phyloP scores from a whole-genome alignment of 2,329 filamentous ascomycete genomes.

The Tolypocladium paradoxum region DNA sequence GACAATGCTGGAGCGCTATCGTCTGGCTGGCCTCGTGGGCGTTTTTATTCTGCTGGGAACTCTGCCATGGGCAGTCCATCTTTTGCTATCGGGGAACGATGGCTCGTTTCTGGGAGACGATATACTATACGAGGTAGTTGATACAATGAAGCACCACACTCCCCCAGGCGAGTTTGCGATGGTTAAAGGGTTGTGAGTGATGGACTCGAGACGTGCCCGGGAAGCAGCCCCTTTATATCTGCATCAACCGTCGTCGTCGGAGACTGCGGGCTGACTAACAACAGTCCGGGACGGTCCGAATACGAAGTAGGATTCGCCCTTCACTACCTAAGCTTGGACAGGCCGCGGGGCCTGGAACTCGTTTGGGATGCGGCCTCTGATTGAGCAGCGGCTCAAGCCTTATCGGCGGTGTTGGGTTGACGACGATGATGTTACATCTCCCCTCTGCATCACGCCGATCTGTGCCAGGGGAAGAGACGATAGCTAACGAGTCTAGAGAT shows the following conservation, averaged over 20 bases:
- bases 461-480: neutral
- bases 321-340: too few relatives aligned
- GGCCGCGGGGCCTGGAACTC: neutral
- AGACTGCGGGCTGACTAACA: neutral
- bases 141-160: neutral
- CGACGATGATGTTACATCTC: neutral
- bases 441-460: neutral
- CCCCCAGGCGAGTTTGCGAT: neutral
- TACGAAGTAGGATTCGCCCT: neutral
- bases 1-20: conserved; percentile 47
- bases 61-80: conserved; percentile 2
- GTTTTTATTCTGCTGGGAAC: conserved; percentile 15
- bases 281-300: neutral
- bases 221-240: neutral
- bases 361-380: neutral
- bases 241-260: neutral
- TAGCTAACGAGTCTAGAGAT: too few relatives aligned
- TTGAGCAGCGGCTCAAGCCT: neutral
- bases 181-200: neutral
- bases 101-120: neutral
- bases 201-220: neutral
- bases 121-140: neutral
- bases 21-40: conserved; percentile 36
- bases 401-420: neutral
- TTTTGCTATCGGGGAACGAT: neutral